A percentile compares a stretch with the other conserved stretches of the same genome.
Conservation (phyloP, 1,284 basidiomycete species). For the Sphagnurus paluster region DNA sequence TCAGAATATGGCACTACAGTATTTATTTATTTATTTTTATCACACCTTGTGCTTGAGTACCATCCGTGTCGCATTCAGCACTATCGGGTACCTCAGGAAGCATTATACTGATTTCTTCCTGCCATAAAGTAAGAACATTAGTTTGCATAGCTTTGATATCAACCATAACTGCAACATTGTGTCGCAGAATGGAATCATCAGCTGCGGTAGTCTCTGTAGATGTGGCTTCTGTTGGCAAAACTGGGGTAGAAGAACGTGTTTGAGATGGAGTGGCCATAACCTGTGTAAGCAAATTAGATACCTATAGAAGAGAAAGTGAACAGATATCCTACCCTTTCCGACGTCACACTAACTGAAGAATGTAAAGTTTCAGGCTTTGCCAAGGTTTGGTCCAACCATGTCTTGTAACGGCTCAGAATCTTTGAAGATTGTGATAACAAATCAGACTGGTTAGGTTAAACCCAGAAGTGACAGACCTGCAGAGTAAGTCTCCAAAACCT, state of each 20-base stretch:
- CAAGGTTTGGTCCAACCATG: conserved; percentile 63
- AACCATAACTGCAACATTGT: conserved; percentile 61
- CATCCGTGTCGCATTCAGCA: conserved; percentile 34
- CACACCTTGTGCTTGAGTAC: conserved; percentile 53
- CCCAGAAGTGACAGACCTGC: conserved; percentile 78
- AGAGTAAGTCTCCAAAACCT: conserved; percentile 88
- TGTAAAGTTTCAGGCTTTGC: conserved; percentile 15
- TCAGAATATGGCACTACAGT: not conserved
- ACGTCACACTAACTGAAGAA: conserved; percentile 12
- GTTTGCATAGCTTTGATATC: conserved; percentile 62
- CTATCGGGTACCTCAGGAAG: conserved; percentile 43
- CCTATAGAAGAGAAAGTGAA: conserved; percentile 2
- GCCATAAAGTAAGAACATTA: conserved; percentile 58
- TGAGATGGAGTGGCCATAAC: conserved; percentile 25
- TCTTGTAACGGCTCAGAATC: conserved; percentile 78
- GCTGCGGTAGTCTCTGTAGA: conserved; percentile 52
- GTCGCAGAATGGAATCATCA: conserved; percentile 63
- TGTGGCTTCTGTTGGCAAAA: conserved; percentile 43
- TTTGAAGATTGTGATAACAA: conserved; percentile 26
- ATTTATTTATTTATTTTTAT: not conserved
- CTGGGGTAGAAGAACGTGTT: conserved; percentile 54
- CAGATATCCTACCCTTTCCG: conserved; percentile 26
- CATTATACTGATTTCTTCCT: conserved; percentile 63
- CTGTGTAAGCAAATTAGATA: not conserved
- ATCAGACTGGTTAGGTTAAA: not conserved